Evolutionary conservation across 192 early-diverging fungal species (phyloP), one percentile per base, ranked within the genome.

Genomic region (Chytriomyces sp.): DNA sequence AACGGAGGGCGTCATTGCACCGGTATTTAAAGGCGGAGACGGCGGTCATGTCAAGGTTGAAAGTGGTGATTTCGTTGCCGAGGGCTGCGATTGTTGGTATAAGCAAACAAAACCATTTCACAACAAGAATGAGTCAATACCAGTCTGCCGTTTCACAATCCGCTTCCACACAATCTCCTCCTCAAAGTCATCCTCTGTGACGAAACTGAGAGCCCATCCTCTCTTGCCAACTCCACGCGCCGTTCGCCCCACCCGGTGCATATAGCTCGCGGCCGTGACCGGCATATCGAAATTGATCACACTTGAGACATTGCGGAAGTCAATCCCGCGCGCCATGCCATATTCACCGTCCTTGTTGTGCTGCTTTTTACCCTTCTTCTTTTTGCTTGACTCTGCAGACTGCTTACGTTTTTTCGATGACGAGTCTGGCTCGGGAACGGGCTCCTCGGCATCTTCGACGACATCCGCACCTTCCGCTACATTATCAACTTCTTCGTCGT

Each of bases 261-360:
- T 91, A 74, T 98, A 99, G 5, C 94, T 84, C 55, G 91, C 86
- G 25, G 91, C 87, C 0, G 93, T 91, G 1, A 68, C 79, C 39
- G 97, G 97, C 72, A 99, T 91, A 73, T 99, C 97, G 87, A 97
- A 98, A 81, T 99, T 99, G 81, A 99, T 90, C 38, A 99, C 97
- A 5, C 93, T 87, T 3, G 89, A 84, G 0, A 98, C 97, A 72
- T 90, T 89, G 41, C 93, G 86, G 78, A 99, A 99, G 78, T 99
- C 97, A 39, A 99, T 90, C 31, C 97, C 97, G 41, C 97, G 91
- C 6, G 96, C 91, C 25, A 98, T 93, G 28, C 96, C 96, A 75
- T 97, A 97, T 75, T 97, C 96, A 39, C 86, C 84, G 77, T 96
- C 93, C 31, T 83, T 79, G 39, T 82, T 81, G 41, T 64, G 32